Evolutionary conservation across 345 rosid genomes (phyloP).

Genomic region (Lumnitzera racemosa): DNA sequence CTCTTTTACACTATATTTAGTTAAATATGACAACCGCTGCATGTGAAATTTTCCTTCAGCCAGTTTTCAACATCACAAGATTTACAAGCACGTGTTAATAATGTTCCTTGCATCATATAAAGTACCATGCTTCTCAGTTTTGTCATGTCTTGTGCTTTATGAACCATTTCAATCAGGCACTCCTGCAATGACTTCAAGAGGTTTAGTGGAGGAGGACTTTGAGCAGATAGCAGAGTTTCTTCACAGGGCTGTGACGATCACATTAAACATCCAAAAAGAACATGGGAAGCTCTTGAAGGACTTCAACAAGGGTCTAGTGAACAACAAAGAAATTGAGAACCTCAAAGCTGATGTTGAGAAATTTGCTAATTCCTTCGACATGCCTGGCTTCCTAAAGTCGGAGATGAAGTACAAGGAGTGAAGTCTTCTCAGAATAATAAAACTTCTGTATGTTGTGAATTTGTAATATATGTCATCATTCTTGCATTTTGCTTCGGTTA

Average conservation of each 20-base stretch:
- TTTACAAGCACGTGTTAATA: not conserved
- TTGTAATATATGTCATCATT: too few relatives aligned
- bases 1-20: too few relatives aligned
- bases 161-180: conserved; percentile 39
- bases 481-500: too few relatives aligned
- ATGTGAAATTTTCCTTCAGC: too few relatives aligned
- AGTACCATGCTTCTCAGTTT: too few relatives aligned
- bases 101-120: too few relatives aligned
- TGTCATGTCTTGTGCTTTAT: not conserved
- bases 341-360: conserved; percentile 85
- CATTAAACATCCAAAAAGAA: conserved; percentile 79
- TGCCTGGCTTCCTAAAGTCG: conserved; percentile 73
- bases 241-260: conserved; percentile 73
- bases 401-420: conserved; percentile 70
- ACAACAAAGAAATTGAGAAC: conserved; percentile 80
- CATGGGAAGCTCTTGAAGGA: conserved; percentile 85
- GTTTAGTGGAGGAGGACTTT: conserved; percentile 92
- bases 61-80: not conserved
- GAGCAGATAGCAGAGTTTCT: conserved; percentile 93
- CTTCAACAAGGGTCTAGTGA: conserved; percentile 77
- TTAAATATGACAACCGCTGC: too few relatives aligned
- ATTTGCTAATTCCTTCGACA: conserved; percentile 60
- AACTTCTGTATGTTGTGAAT: too few relatives aligned
- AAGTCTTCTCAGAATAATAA: too few relatives aligned
- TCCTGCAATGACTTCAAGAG: conserved; percentile 99